Conservation (phyloP, 192 early-diverging fungal species). For the Obelidium mucronatum region DNA sequence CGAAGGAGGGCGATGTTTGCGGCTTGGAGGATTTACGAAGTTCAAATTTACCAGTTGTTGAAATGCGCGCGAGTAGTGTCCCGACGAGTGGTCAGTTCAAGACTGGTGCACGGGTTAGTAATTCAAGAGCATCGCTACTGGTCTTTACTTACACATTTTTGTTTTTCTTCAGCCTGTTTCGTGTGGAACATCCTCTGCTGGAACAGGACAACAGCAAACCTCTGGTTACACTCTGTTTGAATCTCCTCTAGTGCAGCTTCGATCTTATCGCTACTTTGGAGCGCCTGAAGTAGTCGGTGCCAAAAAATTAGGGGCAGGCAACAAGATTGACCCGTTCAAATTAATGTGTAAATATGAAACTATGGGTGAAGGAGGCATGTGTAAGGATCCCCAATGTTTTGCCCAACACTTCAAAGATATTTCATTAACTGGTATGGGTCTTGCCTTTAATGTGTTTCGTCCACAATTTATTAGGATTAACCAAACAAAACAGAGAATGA, state of each 20-base stretch:
- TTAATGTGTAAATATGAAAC: conserved; percentile 8
- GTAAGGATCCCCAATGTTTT: conserved; percentile 1
- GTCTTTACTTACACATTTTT: not conserved
- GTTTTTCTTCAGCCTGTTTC: no score
- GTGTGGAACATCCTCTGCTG: no score
- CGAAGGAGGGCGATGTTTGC: not conserved
- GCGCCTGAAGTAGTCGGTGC: not conserved
- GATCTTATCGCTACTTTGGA: conserved; percentile 22
- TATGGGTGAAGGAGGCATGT: not conserved
- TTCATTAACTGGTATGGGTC: conserved; percentile 11
- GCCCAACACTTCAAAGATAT: conserved; percentile 17
- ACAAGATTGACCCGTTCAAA: conserved; percentile 23
- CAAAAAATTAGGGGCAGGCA: conserved; percentile 4
- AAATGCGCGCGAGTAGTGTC: not conserved
- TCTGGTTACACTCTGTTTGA: conserved; percentile 5
- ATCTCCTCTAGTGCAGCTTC: conserved; percentile 6
- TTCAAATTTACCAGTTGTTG: not conserved
- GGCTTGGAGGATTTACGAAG: not conserved
- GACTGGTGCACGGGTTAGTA: not conserved
- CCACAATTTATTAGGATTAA: no score
- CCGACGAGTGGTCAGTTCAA: not conserved
- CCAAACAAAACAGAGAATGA: conserved; percentile 13
- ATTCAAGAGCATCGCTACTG: not conserved
- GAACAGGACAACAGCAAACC: not conserved
- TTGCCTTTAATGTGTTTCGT: not conserved